Evolutionary conservation across 1,139 yeast species (phyloP).

Genomic region (Martiniozyma asiatica): DNA sequence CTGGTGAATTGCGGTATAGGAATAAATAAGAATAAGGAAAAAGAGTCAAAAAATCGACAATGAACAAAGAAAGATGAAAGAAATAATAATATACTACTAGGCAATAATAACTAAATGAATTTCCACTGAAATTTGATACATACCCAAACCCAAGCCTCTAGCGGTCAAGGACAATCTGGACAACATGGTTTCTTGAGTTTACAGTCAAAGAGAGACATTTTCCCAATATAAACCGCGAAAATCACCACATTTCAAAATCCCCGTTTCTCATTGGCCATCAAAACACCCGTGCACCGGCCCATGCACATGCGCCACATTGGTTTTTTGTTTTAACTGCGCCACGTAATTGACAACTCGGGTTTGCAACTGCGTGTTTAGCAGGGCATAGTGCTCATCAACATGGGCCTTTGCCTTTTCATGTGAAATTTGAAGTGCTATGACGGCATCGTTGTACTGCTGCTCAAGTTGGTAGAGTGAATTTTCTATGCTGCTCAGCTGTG

Average conservation of each 20-base stretch:
- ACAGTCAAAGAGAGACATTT: neutral
- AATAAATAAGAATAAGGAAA: neutral
- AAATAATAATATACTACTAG: slow-evolving; percentile 23
- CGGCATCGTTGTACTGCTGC: no score
- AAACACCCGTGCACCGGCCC: slow-evolving; percentile 4
- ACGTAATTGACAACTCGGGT: neutral
- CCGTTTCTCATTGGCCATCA: slow-evolving; percentile 2
- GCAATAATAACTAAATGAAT: no score
- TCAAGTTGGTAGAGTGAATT: no score
- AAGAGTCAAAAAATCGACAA: neutral
- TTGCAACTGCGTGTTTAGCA: neutral
- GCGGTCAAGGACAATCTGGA: slow-evolving; percentile 37
- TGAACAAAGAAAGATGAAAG: slow-evolving; percentile 15
- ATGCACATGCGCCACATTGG: neutral
- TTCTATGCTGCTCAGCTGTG: no score
- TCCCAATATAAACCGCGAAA: neutral
- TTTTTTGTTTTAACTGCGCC: neutral
- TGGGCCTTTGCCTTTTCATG: neutral
- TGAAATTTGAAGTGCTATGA: neutral
- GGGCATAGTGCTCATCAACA: neutral
- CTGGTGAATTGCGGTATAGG: no score
- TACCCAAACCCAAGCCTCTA: slow-evolving; percentile 31
- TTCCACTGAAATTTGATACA: no score
- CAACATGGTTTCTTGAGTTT: slow-evolving; percentile 13
- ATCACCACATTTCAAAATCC: slow-evolving; percentile 1